Base-by-base conservation (phyloP, 352 stramenopile species). In the Phytophthora podocarpi region DNA sequence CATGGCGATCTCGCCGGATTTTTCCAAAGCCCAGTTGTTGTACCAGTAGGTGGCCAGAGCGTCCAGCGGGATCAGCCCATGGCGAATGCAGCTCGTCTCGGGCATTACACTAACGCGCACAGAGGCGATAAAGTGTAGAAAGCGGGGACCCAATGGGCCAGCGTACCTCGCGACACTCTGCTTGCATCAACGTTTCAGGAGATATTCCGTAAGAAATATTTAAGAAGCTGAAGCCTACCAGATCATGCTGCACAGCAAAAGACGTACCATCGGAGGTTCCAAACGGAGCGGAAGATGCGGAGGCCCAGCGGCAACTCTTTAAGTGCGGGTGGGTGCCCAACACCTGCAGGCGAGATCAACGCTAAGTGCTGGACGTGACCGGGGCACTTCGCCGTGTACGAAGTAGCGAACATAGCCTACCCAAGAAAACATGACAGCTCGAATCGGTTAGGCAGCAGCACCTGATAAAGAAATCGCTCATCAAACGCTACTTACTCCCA, bases 21-120 rank as follows among this genome's bases (percentile, higher is more conserved):
- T 73, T 24, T 87, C 79, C 15, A 89, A 54, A 0, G 76, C 80
- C 82, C 82, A 92, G 49, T 90, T 92, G 66, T 92, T 82, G 72
- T 89, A 90, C 76, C 76, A 89, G 60, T 90, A 90, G 21, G 78
- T 55, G 1, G 72, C 76, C 6, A 90, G 34, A 3, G 39, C 41
- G 1, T 83, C 67, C 12, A 76, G 21, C 1, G 76, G 73, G 12
- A 90, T 72, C 4, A 69, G 40, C 0, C 80, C 77, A 28, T 64
- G 59, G 20, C 74, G 80, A 58, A 90, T 82, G 13, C 58, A 73
- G 49, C 78, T 92, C n/a, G 73, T 80, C 28, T 84, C 62, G 12
- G 82, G 80, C 75, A 90, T 89, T 11, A 82, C 52, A 5, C 63
- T 72, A 9, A 87, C 72, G 2, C 82, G 80, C 13, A 65, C 50